These are phyloP conservation scores for Aspergillus asperescens DNA, from an alignment of 495 filamentous ascomycete genomes.

Conservation along the genomic window DNA sequence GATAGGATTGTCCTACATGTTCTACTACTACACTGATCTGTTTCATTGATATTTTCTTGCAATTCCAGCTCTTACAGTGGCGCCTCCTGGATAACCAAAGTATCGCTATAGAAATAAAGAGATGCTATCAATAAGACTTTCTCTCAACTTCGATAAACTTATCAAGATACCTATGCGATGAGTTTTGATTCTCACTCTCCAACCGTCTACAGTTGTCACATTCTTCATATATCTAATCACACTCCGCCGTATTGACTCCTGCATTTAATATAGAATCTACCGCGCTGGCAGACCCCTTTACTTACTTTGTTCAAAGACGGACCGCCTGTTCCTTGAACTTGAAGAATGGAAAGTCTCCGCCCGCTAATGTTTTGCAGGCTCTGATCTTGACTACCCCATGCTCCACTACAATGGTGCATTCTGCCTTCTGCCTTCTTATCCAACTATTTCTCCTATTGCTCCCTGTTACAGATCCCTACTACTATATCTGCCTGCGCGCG, in stretches of 20 bases:
- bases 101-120: neutral
- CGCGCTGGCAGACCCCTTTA: conserved; percentile 46
- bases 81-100: neutral
- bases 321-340: conserved; percentile 43
- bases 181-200: neutral
- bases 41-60: neutral
- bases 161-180: neutral
- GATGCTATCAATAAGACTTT: neutral
- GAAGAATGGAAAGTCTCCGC: conserved; percentile 49
- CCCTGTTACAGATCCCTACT: conserved; percentile 45
- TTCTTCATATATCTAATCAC: conserved; percentile 47
- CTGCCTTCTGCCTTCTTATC: conserved; percentile 45
- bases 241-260: conserved; percentile 48
- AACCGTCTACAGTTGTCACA: conserved; percentile 28
- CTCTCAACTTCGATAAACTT: neutral
- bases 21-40: neutral
- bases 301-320: conserved; percentile 44
- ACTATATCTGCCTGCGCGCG: conserved; percentile 46
- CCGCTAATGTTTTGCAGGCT: conserved; percentile 31
- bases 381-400: conserved; percentile 46
- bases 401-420: conserved; percentile 50
- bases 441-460: conserved; percentile 49
- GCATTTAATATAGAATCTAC: conserved; percentile 52
- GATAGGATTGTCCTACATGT: neutral
- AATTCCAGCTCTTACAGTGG: neutral